Base-by-base conservation (phyloP, 176 grass and related monocot species). In the Aegilops speltoides region DNA sequence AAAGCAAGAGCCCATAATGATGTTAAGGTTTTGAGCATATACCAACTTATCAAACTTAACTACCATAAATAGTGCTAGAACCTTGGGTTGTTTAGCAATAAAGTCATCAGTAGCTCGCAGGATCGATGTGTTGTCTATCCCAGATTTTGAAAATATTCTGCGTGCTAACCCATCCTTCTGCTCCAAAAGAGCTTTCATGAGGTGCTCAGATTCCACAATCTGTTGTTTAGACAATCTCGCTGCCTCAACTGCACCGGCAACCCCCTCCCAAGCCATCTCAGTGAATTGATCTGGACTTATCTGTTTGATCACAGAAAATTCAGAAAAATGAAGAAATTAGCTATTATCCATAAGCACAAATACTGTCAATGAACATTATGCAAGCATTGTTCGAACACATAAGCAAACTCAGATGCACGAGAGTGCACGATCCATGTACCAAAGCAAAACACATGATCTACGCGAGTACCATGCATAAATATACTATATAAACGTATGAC, bases 141-240 rank as follows among this genome's bases (percentile, higher is more conserved):
- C 93, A 60, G 93, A 86, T 82, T 98, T 98, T 5, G 91, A 59
- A 77, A 98, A 98, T 77, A 98, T 96, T 85, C 93, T 95, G 34
- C 93, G 86, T 65, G 92, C 93, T 82, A 98, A 91, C 26, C 93
- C 96, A 89, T 98, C 96, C 64, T 98, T 96, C 80, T 98, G 96
- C 79, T 96, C 96, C 10, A 98, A 79, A 82, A 98, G 92, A 26
- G 96, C 86, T 96, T 98, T 96, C 93, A 98, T 96, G 74, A 98
- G 63, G 85, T 98, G 93, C 82, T 98, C 93, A 5, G 96, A 88
- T 79, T 98, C 91, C 57, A 96, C 90, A n/a, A 94, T 80, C 68
- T 96, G 96, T 37, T 98, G 96, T 76, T 91, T 98, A 19, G 88
- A 94, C 37, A 25, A 65, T 78, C 86, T 93, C 80, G 93, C 90